Evolutionary conservation across 495 filamentous ascomycete species (phyloP).

Genomic region (Pyrenopolyporus hunteri): DNA sequence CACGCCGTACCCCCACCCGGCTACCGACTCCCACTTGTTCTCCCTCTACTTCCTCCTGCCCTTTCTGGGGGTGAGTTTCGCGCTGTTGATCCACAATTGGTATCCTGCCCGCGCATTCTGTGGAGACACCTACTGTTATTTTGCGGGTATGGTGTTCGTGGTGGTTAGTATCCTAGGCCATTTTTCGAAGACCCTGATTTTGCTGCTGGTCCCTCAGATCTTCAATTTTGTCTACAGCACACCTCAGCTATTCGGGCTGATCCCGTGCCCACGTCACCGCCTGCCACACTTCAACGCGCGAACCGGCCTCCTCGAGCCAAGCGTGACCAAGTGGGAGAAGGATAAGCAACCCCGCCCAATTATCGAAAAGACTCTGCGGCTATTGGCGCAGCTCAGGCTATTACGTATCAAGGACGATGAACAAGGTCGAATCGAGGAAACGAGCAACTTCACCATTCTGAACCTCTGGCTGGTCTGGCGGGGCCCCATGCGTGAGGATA

Average conservation of each 20-base stretch:
- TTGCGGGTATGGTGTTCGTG: constrained; percentile 98
- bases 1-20: constrained; percentile 84
- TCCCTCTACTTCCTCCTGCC: constrained; percentile 92
- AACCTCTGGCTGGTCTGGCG: constrained; percentile 97
- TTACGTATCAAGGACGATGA: constrained; percentile 67
- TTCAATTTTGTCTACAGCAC: constrained; percentile 95
- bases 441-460: constrained; percentile 87
- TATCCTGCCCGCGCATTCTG: constrained; percentile 95
- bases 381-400: constrained; percentile 69
- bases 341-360: constrained; percentile 68
- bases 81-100: constrained; percentile 91
- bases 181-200: constrained; percentile 94
- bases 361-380: constrained; percentile 64
- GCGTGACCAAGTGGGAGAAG: constrained; percentile 75
- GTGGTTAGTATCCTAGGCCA: constrained; percentile 96
- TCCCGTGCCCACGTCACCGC: constrained; percentile 92
- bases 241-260: constrained; percentile 85
- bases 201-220: constrained; percentile 91
- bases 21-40: constrained; percentile 94
- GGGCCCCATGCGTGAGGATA: constrained; percentile 88
- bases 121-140: constrained; percentile 99
- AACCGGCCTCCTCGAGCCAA: constrained; percentile 83
- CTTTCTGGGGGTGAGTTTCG: constrained; percentile 89
- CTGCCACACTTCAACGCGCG: constrained; percentile 84
- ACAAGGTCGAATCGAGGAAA: constrained; percentile 75